These are phyloP conservation scores for Euryodendron excelsum DNA, from an alignment of 148 eudicot genomes.

Conservation along the genomic window DNA sequence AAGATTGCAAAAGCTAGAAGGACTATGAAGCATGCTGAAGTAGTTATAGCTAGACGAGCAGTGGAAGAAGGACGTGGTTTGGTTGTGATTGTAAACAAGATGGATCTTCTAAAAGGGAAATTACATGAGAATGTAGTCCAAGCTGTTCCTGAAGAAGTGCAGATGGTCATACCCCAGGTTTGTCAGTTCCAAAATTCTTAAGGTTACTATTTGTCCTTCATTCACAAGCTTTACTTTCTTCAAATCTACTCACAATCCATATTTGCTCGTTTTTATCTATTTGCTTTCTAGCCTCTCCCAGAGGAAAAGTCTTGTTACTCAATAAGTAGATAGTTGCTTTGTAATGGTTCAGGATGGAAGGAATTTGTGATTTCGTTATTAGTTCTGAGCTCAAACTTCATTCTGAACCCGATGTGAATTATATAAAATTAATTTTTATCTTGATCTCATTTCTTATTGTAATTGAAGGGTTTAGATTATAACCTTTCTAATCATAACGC, in stretches of 20 bases:
- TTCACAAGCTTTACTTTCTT: background rate
- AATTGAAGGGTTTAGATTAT: background rate
- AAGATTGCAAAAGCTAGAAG: conserved; percentile 71
- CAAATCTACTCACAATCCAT: background rate
- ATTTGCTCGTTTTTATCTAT: background rate
- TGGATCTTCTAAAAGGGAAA: conserved; percentile 75
- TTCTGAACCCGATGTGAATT: too few species aligned
- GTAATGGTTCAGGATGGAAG: background rate
- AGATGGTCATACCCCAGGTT: conserved; percentile 91
- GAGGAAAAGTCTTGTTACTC: background rate
- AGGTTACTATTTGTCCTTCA: background rate
- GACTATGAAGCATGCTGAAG: conserved; percentile 89
- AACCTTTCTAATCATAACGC: background rate
- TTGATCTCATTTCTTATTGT: too few species aligned
- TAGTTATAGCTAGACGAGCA: conserved; percentile 93
- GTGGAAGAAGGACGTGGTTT: conserved; percentile 98
- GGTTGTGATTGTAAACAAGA: conserved; percentile 85
- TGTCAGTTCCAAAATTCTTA: conserved; percentile 18
- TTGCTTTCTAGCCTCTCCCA: background rate
- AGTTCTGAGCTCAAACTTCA: too few species aligned
- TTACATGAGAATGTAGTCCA: conserved; percentile 55
- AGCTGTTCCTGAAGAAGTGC: conserved; percentile 89
- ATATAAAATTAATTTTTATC: too few species aligned
- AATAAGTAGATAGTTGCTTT: background rate
- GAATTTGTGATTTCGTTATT: background rate